Base-by-base conservation (phyloP, 768 basidiomycete genomes). In the Boletus vermiculosoides region DNA sequence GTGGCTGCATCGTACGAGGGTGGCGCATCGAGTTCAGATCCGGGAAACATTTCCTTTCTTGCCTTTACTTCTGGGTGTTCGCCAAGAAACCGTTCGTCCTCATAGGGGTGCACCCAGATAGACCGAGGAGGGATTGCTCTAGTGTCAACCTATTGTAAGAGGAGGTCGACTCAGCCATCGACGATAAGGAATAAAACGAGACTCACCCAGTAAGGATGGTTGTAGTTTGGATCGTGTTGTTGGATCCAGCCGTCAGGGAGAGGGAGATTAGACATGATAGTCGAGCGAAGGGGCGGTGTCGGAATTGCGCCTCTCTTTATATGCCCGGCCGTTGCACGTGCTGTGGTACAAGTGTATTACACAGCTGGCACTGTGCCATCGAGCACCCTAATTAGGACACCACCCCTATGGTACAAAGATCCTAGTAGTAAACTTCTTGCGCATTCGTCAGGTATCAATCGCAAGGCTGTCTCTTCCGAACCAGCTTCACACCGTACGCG, bases 61-160 rank as follows among this genome's bases (percentile, higher is more conserved):
- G 78, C 73, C 52, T 66, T 68, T 9, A 74, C 59, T 5, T 82
- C 78, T 9, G 85, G 82, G 58, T 86, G 80, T 45, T 81, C 78
- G 5, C 57, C 62, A n/a, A 87, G 75, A 68, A 79, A 89, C 50
- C 82, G 76, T 45, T 84, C 81, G 66, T 89, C 87, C 54, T 89
- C 85, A 56, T 82, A 82, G 1, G 89, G 88, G 64, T 91, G 87
- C 1, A 77, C 76, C 89, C 88, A 91, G 63, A 83, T 88, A 0
- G 83, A 77, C 0, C 88, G 80, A 1, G 86, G 82, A 9, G 89
- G 88, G 9, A 68, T 74, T 1, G 83, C 80, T 55, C 71, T 75
- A 0, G 86, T 88, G 58, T 90, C 85, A 18, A 88, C 83, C 84
- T 87, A n/a, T n/a, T n/a, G n/a, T n/a, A 46, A 45, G 13, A 11